Evolutionary conservation across 2,329 filamentous ascomycete genomes (phyloP), one percentile per base, ranked within the genome.

Genomic region (Samsoniella hepiali): DNA sequence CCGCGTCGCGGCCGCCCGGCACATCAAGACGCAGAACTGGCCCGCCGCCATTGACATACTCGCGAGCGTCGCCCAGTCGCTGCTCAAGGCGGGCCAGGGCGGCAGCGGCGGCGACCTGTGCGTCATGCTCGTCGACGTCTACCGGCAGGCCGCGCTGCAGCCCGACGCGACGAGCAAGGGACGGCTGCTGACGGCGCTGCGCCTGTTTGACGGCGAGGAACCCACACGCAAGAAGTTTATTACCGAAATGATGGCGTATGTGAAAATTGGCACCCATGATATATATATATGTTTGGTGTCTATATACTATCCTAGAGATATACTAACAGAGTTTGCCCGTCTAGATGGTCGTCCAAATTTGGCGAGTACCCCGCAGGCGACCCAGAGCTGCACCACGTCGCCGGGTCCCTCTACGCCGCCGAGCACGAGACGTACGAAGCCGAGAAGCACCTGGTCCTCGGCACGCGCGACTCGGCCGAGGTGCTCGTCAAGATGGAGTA

Each of bases 171-270:
- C 80, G 55, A 87, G 84, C 74, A 91, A 91, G 77, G 90, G 88
- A 65, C 84, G 89, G 66, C 78, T 98, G 62, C 79, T 98, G 71
- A 89, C 89, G 27, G 84, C 96, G 56, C 77, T 99, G 72, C 84
- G 91, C 62, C 83, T 93, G 44, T 98, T 99, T 70, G 87, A 90
- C 15, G 79, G 84, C 32, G 88, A 89, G 60, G 95, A 99, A 78
- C 94, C 94, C 3, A 96, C 91, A 62, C 86, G 93, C 72, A 98
- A 97, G 85, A 91, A 91, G 77, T 97, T 93, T 72, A 89, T 98
- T 49, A 87, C 85, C 31, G 93, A 97, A 74, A 90, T 93, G 73
- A 87, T 97, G 68, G 84, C 83, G 84, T 91, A 77, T 67, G 86
- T 78, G 8, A 10, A 29, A 11, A 3, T 49, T 27, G 8, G 10